Evolutionary conservation across 352 stramenopile genomes (phyloP).

Genomic region (Phytophthora pinifolia): DNA sequence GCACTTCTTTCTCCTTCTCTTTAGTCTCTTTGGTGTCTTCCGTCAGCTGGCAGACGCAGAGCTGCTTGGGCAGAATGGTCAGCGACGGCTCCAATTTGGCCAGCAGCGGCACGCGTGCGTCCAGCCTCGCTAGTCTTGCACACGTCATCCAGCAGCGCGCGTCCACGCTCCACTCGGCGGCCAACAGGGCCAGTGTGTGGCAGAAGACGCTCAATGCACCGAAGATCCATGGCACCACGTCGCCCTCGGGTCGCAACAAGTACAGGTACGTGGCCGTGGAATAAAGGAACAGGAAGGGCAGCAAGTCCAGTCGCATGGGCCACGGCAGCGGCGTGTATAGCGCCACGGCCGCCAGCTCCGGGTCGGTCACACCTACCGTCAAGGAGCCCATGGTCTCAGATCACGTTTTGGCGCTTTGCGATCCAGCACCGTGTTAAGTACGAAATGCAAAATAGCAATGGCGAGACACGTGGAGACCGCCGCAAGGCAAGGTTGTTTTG

Average conservation of each 20-base stretch:
- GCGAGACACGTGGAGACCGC: too few relatives aligned
- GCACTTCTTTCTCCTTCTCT: slow-evolving; percentile 27
- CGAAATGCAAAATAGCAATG: too few relatives aligned
- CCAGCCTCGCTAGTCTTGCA: slow-evolving; percentile 37
- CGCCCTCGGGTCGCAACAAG: slow-evolving; percentile 37
- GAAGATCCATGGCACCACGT: slow-evolving; percentile 49
- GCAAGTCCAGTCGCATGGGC: slow-evolving; percentile 58
- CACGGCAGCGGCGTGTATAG: slow-evolving; percentile 68
- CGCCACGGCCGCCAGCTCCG: slow-evolving; percentile 49
- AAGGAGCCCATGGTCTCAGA: slow-evolving; percentile 15
- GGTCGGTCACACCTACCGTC: slow-evolving; percentile 48
- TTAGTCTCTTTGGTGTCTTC: slow-evolving; percentile 10
- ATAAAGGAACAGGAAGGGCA: slow-evolving; percentile 75
- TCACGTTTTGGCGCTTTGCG: background rate
- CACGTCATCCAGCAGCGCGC: slow-evolving; percentile 64
- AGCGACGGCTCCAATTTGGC: slow-evolving; percentile 63
- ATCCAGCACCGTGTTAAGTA: slow-evolving; percentile 29
- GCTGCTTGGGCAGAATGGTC: slow-evolving; percentile 46
- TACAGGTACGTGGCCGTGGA: slow-evolving; percentile 63
- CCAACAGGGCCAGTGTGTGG: slow-evolving; percentile 51
- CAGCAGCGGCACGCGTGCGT: slow-evolving; percentile 56
- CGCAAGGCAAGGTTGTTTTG: background rate
- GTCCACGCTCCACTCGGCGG: slow-evolving; percentile 62
- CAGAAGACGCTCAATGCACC: slow-evolving; percentile 43
- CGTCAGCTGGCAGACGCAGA: slow-evolving; percentile 46